Percentiles rank a stretch among this genome's conserved stretches.
Conservation (phyloP, 805 yeast species). For the Scheffersomyces stipitis region DNA sequence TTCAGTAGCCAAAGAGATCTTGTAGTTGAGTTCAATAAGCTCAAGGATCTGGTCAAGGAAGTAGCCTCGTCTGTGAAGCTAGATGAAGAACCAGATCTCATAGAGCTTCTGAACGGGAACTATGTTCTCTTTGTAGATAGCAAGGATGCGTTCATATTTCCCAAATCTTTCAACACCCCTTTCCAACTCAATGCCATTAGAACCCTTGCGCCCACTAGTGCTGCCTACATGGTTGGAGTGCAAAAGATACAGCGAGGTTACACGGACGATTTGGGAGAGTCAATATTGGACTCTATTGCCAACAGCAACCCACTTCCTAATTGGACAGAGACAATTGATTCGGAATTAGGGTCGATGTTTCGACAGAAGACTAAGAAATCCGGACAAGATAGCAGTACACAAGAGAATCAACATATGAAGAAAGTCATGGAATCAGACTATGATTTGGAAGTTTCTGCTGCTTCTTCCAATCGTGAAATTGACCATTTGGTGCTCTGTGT, state of each 20-base stretch:
- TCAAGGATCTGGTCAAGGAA: constrained; percentile 5
- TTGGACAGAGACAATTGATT: constrained; percentile 30
- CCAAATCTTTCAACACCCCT: constrained; percentile 40
- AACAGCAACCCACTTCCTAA: constrained; percentile 30
- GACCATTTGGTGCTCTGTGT: constrained; percentile 79
- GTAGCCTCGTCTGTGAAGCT: constrained; percentile 15
- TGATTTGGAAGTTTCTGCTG: constrained; percentile 30
- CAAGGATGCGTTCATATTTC: constrained; percentile 47
- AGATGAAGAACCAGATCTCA: constrained; percentile 27
- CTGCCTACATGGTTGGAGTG: constrained; percentile 44
- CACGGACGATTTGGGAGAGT: constrained; percentile 29
- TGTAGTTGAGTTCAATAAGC: constrained; percentile 18
- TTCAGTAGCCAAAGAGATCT: constrained; percentile 16
- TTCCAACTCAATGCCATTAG: constrained; percentile 38
- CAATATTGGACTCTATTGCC: constrained; percentile 31
- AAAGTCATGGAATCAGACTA: constrained; percentile 50
- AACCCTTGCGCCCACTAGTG: constrained; percentile 33
- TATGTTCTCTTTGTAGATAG: constrained; percentile 41
- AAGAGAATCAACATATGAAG: constrained; percentile 32
- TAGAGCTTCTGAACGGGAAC: constrained; percentile 32
- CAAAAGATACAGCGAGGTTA: constrained; percentile 53
- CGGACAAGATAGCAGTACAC: constrained; percentile 6
- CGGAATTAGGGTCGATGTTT: constrained; percentile 26
- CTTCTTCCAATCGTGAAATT: constrained; percentile 33
- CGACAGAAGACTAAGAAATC: too few species aligned